Evolutionary conservation across 129 eudicot genomes (phyloP).

Genomic region (Flaveria ramosissima): DNA sequence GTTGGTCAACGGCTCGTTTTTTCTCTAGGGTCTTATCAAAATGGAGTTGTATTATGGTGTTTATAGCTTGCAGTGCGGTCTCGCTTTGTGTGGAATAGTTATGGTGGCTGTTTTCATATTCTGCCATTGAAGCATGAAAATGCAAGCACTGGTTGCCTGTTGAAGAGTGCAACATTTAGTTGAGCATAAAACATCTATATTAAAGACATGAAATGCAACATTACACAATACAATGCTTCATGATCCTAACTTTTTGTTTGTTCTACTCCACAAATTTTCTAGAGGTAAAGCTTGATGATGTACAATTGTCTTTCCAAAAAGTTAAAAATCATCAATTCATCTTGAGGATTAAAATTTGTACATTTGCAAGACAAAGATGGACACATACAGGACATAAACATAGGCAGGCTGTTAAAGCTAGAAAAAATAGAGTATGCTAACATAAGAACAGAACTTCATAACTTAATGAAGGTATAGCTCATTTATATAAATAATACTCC

Average conservation of each 20-base stretch:
- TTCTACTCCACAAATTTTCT: background rate
- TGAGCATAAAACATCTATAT: background rate
- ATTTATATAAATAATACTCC: background rate
- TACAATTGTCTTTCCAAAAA: background rate
- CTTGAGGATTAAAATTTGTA: too few species aligned
- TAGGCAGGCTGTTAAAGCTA: background rate
- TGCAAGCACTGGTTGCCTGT: background rate
- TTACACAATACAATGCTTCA: too few species aligned
- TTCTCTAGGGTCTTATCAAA: slow-evolving; percentile 79
- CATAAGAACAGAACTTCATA: background rate
- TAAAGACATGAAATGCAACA: background rate
- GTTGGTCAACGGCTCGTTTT: slow-evolving; percentile 59
- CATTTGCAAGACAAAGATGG: too few species aligned
- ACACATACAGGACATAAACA: too few species aligned
- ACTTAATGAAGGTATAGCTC: background rate
- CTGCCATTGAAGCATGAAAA: slow-evolving; percentile 53
- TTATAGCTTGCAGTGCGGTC: slow-evolving; percentile 56
- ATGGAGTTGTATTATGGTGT: slow-evolving; percentile 73
- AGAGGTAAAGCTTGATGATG: background rate
- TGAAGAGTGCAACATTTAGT: background rate
- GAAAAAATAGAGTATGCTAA: background rate
- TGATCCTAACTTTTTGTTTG: background rate
- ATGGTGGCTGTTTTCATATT: slow-evolving; percentile 46
- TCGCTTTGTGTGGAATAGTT: slow-evolving; percentile 43
- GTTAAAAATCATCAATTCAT: background rate